These are phyloP conservation scores for Globisporangium heterothallicum DNA, from an alignment of 352 stramenopile genomes.

Conservation along the genomic window DNA sequence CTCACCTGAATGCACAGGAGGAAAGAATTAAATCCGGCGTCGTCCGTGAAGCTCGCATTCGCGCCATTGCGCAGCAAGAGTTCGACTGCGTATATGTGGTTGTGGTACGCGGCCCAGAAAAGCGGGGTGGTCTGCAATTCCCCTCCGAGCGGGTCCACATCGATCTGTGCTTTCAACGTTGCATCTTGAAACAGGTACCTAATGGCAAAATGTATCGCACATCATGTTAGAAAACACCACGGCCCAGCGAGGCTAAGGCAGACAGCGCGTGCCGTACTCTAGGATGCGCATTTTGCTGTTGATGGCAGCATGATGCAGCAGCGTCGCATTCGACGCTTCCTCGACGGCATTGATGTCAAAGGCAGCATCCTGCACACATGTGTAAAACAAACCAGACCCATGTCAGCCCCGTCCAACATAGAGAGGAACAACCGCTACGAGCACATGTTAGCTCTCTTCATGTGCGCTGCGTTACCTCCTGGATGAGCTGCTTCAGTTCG, in stretches of 20 bases:
- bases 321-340: constrained; percentile 43
- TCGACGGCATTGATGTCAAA: constrained; percentile 65
- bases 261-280: constrained; percentile 28
- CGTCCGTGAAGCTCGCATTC: constrained; percentile 45
- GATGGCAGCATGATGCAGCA: constrained; percentile 74
- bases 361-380: constrained; percentile 21
- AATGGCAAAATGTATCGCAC: too few species aligned
- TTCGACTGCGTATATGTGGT: constrained; percentile 80
- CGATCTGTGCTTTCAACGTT: constrained; percentile 21
- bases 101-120: constrained; percentile 68
- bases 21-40: constrained; percentile 52
- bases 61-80: constrained; percentile 58
- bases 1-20: constrained; percentile 55
- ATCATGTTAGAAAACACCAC: too few species aligned
- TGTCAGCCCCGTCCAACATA: too few species aligned
- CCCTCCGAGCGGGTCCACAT: constrained; percentile 49
- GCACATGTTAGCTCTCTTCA: background rate
- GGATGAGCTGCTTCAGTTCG: constrained; percentile 54
- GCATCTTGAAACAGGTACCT: constrained; percentile 51
- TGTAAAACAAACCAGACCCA: background rate
- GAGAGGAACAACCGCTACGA: too few species aligned
- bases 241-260: too few species aligned
- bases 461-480: constrained; percentile 20
- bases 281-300: constrained; percentile 77
- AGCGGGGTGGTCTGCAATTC: constrained; percentile 62